Evolutionary conservation across 495 filamentous ascomycete genomes (phyloP), one percentile per base, ranked within the genome.

Genomic region (Neurospora sp.): DNA sequence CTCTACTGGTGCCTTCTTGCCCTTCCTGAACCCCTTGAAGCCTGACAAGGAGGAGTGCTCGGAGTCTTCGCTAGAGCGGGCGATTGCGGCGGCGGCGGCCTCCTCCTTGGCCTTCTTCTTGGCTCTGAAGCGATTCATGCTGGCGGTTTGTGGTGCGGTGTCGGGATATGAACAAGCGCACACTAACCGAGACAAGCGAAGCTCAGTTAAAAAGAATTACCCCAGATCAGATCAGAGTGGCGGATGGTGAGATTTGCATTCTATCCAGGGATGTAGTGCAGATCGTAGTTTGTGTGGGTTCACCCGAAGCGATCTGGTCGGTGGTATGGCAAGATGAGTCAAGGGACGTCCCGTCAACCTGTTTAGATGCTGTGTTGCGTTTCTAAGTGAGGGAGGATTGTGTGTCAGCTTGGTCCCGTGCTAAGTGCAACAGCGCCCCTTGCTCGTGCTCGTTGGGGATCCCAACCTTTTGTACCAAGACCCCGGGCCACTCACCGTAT

Each of bases 51-150:
- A 84, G 44, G 81, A 84, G 1, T 76, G 76, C 71, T 87, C 86
- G 38, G 83, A 85, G 68, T 88, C 87, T 39, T 85, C 82, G 37
- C 85, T 86, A n/a, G 82, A 78, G 27, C 85, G 83, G 40, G 77
- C 73, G 14, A 18, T 4, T 35, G 82, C 82, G 35, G 85, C 82
- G 38, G 82, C 82, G 35, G 85, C 82, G 38, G 82, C 76, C 31
- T 86, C 88, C 41, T 90, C 88, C 84, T 88, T 90, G 39, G 76
- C 87, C 88, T 88, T 91, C 83, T 88, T 92, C 79, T 88, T 88
- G 39, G 86, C 91, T 75, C 91, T 86, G 77, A 93, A 92, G 35
- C 90, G 89, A 84, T 93, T 92, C 92, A 94, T 94, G 10, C 59
- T 81, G 75, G 16, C 69, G 70, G 53, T 65, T 35, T 65, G 27